Base-by-base conservation (phyloP, 2,329 filamentous ascomycete species). In the Uncinocarpus reesii region DNA sequence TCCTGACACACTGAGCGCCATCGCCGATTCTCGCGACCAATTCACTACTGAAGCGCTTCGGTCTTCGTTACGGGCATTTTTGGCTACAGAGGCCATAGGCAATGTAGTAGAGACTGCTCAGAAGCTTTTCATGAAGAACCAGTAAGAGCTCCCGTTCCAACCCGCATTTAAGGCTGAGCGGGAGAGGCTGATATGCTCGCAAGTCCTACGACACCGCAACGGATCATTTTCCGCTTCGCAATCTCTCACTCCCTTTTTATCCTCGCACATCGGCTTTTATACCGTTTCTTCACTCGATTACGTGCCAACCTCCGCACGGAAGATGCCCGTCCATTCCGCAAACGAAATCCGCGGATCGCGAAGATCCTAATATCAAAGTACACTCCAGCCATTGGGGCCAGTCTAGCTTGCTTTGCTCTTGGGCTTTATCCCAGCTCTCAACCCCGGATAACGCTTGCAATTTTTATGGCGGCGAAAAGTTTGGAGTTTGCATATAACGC, bases 361-460 rank as follows among this genome's bases (percentile, higher is more conserved):
- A 73, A 73, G 16, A 79, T 84, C 0, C 73, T 98, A 49, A 95
- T 88, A 0, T 94, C 87, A 1, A 76, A 77, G 7, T 84, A 88
- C 62, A 85, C 90, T 0, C 90, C 90, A 0, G 88, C 89, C 1
- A 75, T 95, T n/a, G 92, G 90, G 8, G 89, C 90, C 4, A 88
- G 86, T 58, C 66, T 95, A 41, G 87, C 90, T 0, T 90, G 90
- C 2, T 76, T 94, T 42, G 83, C 86, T 42, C 72, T 96, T 15
- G 86, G 85, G 6, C 76, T 94, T 7, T 86, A 80, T 73, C 90
- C 61, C 57, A 78, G 73, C 31, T 75, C 80, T 53, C 81, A 84
- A 56, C 63, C 92, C 56, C 81, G 92, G 43, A 73, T 90, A 46
- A 86, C 85, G 0, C 76, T 92, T 40, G 82, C 87, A 11, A 86